Evolutionary conservation across 257 asterid species (phyloP), one percentile per base, ranked within the genome.

Genomic region (Ilex aquifolium): DNA sequence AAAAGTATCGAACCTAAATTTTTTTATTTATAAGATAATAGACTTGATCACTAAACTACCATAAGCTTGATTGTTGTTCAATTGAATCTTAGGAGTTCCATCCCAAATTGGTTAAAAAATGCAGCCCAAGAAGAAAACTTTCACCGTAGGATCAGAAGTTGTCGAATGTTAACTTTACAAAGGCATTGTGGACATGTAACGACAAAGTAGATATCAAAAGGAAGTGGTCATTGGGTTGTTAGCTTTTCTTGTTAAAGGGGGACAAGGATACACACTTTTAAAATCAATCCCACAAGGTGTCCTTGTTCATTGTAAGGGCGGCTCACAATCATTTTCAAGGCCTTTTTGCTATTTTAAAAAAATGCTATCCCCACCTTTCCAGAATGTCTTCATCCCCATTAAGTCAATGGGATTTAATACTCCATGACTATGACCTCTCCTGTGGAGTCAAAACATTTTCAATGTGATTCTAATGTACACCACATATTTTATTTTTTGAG

Each of bases 271-370:
- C 76, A 74, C 70, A 44, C 57, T 46, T 42, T 17, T 32, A 46
- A 31, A 60, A 49, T 63, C 12, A 56, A 68, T 68, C 27, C 70
- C 57, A 27, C 36, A 44, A 32, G 8, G 13, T 53, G 30, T 53
- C 16, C 31, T 51, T 54, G 17, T 60, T 15, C 40, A 69, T 63
- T 39, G 30, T 51, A 17, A 65, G 76, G 82, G 85, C 80, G 74
- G 87, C 84, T 69, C 61, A 68, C 78, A 73, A 72, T 87, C 88
- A 76, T 79, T 84, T 72, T 80, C 82, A 70, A 49, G 65, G 74
- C 72, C 85, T 72, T 80, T 79, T 67, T 52, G 65, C 42, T 2
- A 62, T 57, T 64, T 14, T 8, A 12, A 46, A 51, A 51, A 52
- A 62, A 69, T 65, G 59, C 60, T 13, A 13, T 46, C 55, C 58